These are phyloP conservation scores for Pseudogymnoascus sp. DNA, from an alignment of 2,329 filamentous ascomycete genomes.

Conservation along the genomic window DNA sequence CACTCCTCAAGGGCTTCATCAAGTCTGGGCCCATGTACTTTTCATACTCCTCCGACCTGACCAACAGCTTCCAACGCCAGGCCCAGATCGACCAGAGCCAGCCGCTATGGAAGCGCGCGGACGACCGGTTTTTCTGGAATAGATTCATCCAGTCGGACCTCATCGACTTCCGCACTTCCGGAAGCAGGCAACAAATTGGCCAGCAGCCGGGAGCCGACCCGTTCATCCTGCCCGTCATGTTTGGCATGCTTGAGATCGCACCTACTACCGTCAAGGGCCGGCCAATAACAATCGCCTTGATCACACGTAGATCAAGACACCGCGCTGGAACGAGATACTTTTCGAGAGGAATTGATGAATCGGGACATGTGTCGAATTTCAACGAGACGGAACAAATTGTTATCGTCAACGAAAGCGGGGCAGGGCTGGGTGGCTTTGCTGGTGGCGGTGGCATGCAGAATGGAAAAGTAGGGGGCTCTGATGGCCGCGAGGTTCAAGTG, in stretches of 20 bases:
- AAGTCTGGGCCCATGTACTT: conserved; percentile 91
- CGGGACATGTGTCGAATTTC: conserved; percentile 95
- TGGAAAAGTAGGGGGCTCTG: conserved; percentile 52
- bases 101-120: conserved; percentile 84
- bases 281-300: conserved; percentile 75
- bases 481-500: conserved; percentile 73
- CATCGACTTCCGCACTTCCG: conserved; percentile 72
- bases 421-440: conserved; percentile 71
- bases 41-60: conserved; percentile 93
- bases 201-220: conserved; percentile 75
- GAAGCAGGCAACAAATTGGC: conserved; percentile 56
- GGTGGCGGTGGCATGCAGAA: conserved; percentile 70
- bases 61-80: conserved; percentile 94
- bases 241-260: conserved; percentile 88
- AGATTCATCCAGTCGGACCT: conserved; percentile 84
- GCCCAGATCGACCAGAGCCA: conserved; percentile 62
- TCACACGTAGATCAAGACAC: conserved; percentile 82
- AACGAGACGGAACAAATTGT: conserved; percentile 96
- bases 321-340: conserved; percentile 91
- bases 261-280: conserved; percentile 80
- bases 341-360: conserved; percentile 84
- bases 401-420: conserved; percentile 74
- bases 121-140: conserved; percentile 99
- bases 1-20: conserved; percentile 72
- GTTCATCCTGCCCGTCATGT: conserved; percentile 92